These are phyloP conservation scores for Coemansia sp. DNA, from an alignment of 192 early-diverging fungal genomes.

Conservation along the genomic window DNA sequence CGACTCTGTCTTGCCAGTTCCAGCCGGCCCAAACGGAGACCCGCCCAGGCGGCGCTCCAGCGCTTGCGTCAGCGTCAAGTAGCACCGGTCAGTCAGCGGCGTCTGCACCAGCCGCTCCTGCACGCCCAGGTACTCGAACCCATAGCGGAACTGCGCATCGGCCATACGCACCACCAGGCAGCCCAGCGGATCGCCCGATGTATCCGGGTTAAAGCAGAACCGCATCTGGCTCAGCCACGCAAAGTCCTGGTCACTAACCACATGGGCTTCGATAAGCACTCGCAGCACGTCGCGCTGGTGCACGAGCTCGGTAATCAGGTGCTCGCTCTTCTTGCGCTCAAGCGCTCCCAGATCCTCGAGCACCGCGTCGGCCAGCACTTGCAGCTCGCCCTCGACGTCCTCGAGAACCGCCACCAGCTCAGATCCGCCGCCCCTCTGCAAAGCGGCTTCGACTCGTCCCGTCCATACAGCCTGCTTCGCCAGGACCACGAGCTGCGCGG, in stretches of 20 bases:
- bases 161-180: constrained; percentile 86
- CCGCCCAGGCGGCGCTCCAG: constrained; percentile 91
- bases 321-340: constrained; percentile 93
- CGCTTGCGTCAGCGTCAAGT: constrained; percentile 97
- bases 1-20: constrained; percentile 99
- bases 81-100: constrained; percentile 98
- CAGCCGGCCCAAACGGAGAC: constrained; percentile 97
- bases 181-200: constrained; percentile 62
- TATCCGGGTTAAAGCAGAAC: constrained; percentile 72
- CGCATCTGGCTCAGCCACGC: constrained; percentile 96
- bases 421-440: constrained; percentile 31
- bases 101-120: constrained; percentile 98
- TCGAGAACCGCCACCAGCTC: constrained; percentile 59
- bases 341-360: constrained; percentile 80
- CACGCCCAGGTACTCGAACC: constrained; percentile 97
- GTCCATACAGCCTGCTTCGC: constrained; percentile 92
- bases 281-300: constrained; percentile 96
- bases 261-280: constrained; percentile 54
- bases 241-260: constrained; percentile 73
- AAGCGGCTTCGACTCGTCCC: constrained; percentile 74
- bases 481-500: constrained; percentile 92
- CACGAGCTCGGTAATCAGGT: constrained; percentile 97
- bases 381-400: constrained; percentile 69
- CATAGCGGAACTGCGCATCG: constrained; percentile 91
- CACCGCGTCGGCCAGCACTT: constrained; percentile 90